Conservation (phyloP, 495 filamentous ascomycete species). For the Neurospora tetrasperma region DNA sequence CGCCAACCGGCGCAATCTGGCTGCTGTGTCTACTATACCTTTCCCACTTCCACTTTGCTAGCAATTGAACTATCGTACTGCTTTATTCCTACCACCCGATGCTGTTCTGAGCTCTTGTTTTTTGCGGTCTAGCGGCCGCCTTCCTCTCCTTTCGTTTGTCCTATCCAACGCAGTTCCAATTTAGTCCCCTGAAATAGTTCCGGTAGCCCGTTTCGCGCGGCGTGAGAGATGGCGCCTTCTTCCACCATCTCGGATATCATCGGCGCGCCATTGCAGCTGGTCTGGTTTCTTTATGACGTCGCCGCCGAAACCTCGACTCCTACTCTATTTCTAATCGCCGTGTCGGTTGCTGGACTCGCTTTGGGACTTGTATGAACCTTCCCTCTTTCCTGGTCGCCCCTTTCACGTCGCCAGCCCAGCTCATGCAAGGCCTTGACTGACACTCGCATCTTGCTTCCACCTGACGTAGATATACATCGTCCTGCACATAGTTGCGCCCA, state of each 20-base stretch:
- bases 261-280: slow-evolving; percentile 14
- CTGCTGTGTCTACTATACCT: neutral
- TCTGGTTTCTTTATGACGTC: slow-evolving; percentile 17
- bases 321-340: slow-evolving; percentile 18
- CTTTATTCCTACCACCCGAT: neutral
- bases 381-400: neutral
- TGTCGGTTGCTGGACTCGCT: slow-evolving; percentile 17
- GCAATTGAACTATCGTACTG: neutral
- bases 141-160: neutral
- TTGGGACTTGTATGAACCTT: slow-evolving; percentile 19
- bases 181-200: no score
- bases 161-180: neutral
- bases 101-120: neutral
- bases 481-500: slow-evolving; percentile 66
- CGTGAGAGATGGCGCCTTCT: slow-evolving; percentile 4
- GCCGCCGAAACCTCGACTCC: slow-evolving; percentile 22
- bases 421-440: neutral
- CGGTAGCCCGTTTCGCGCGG: neutral
- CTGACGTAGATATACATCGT: slow-evolving; percentile 45
- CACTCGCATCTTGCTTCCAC: neutral
- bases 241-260: slow-evolving; percentile 2
- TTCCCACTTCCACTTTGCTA: neutral
- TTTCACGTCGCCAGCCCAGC: neutral
- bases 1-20: neutral
- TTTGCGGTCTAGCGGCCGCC: neutral